phyloP scores from a whole-genome alignment of 345 rosid species.

The Hibiscus syriacus region DNA sequence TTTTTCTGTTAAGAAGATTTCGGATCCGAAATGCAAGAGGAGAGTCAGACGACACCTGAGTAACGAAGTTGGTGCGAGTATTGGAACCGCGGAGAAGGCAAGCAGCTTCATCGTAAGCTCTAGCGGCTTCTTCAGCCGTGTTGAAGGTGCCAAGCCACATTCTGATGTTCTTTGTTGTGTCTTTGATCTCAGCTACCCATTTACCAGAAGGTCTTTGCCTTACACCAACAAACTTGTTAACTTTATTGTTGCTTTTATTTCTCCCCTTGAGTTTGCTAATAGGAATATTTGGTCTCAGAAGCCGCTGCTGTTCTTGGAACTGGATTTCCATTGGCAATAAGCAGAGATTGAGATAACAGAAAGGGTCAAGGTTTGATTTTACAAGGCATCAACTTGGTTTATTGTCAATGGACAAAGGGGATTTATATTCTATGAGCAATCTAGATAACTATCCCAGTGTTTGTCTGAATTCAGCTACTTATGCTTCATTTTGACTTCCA shows the following conservation, averaged over 20 bases:
- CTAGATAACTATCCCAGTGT: constrained; percentile 7
- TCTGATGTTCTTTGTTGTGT: constrained; percentile 66
- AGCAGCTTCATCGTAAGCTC: constrained; percentile 74
- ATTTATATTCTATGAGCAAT: constrained; percentile 17
- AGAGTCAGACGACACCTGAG: constrained; percentile 46
- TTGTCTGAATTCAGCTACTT: constrained; percentile 3
- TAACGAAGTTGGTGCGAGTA: constrained; percentile 63
- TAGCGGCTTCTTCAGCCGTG: constrained; percentile 72
- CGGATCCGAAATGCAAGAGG: constrained; percentile 58
- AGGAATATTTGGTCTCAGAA: background rate
- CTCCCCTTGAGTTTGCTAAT: constrained; percentile 34
- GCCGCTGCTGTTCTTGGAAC: constrained; percentile 33
- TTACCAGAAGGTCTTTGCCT: constrained; percentile 77
- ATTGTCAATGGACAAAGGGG: constrained; percentile 7
- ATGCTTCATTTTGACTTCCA: constrained; percentile 8
- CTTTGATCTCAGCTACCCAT: constrained; percentile 83
- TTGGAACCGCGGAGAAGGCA: constrained; percentile 75
- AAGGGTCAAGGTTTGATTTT: background rate
- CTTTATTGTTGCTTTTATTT: constrained; percentile 17
- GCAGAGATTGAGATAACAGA: too few species aligned
- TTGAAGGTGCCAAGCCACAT: constrained; percentile 80
- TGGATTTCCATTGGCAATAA: constrained; percentile 37
- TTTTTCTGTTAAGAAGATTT: constrained; percentile 47
- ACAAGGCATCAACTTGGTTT: constrained; percentile 6
- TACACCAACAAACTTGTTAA: constrained; percentile 55